Evolutionary conservation across 2,329 filamentous ascomycete species (phyloP), one percentile per base, ranked within the genome.

Genomic region (Fusarium subglutinans): DNA sequence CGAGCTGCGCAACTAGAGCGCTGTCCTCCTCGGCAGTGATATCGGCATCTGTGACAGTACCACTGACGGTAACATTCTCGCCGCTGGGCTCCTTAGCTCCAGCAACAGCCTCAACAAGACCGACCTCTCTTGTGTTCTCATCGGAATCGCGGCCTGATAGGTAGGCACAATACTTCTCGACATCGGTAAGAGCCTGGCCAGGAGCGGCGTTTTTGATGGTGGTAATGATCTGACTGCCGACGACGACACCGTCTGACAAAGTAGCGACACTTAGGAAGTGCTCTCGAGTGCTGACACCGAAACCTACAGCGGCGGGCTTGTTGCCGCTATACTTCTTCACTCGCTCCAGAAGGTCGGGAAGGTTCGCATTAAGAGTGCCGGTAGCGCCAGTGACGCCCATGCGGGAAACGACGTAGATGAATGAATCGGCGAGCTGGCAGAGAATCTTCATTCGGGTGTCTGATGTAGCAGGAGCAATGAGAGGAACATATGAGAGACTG

Each of bases 341-440:
- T 44, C 94, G 91, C 65, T 90, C 89, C 66, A 99, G 86, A 43
- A 99, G 89, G 58, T 93, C 91, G 20, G 95, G 94, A 40, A 99
- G 89, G 66, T 93, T 92, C 50, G 91, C 88, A 82, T 94, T 98
- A 79, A 99, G 85, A 33, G 91, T 91, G 40, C 95, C 95, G 2
- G 91, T 92, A 20, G 95, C 96, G 78, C 96, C 96, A 15, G 96
- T 99, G 64, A 98, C 96, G 78, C 96, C 96, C 93, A 98, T 97
- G 78, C 96, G 90, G 33, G 96, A 98, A 63, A 99, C 96, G 70
- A 99, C 95, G 82, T 99, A 99, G 84, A 99, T 97, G 86, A 98
- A 99, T 8, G 95, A 98, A 84, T 98, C 96, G 80, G 96, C 96
- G 73, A 99, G 96, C 82, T 94, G 91, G 89, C 96, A 99, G 18